phyloP scores from a whole-genome alignment of 108 stramenopile genomes.

The Nitzschia inconspicua region DNA sequence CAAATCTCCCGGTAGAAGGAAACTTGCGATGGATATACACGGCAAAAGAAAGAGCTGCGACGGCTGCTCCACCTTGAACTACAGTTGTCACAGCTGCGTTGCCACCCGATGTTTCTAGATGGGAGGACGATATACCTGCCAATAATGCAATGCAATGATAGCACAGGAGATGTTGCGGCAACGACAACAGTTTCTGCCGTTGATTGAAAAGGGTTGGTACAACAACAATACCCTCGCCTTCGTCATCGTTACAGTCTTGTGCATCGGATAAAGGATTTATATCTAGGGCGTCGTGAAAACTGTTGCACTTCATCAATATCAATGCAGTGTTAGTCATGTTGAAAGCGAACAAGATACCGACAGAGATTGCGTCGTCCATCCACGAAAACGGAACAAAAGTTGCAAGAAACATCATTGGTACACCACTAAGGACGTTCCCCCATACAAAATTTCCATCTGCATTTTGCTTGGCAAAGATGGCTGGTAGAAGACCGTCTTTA shows the following conservation, averaged over 20 bases:
- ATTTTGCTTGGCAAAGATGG: slow-evolving; percentile 63
- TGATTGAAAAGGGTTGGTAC: neutral
- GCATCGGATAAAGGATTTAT: too few relatives aligned
- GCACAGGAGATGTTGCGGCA: neutral
- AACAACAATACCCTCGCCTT: neutral
- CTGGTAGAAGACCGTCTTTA: slow-evolving; percentile 83
- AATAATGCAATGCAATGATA: neutral
- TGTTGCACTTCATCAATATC: slow-evolving; percentile 43
- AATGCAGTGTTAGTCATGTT: slow-evolving; percentile 64
- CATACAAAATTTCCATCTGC: slow-evolving; percentile 59
- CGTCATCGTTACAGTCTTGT: too few relatives aligned
- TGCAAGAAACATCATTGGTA: slow-evolving; percentile 70
- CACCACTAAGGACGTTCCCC: slow-evolving; percentile 73
- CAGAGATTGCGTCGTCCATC: slow-evolving; percentile 80
- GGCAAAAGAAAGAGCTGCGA: neutral
- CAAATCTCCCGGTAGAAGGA: slow-evolving; percentile 6
- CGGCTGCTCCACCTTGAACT: neutral
- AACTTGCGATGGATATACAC: neutral
- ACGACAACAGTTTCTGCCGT: neutral
- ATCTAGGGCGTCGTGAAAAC: too few relatives aligned
- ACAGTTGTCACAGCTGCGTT: neutral
- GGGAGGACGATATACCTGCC: neutral
- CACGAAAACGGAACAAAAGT: slow-evolving; percentile 79
- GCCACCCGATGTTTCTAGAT: neutral
- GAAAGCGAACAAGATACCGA: slow-evolving; percentile 74